These are phyloP conservation scores for Rhododendron vialii DNA, from an alignment of 148 eudicot species.

Conservation along the genomic window DNA sequence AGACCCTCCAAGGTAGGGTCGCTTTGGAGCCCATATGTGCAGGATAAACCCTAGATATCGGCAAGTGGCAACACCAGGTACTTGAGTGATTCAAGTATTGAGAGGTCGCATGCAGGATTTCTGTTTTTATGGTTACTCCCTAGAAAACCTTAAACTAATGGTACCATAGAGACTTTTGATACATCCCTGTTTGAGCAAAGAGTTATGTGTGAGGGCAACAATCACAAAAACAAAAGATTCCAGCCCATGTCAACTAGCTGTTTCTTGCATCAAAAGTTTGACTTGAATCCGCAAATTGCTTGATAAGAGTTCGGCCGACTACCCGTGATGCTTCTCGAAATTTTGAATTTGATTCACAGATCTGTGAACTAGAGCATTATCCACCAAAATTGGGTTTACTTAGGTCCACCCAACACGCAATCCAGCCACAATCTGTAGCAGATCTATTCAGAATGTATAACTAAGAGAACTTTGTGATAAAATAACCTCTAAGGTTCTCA, in stretches of 20 bases:
- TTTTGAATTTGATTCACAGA: background rate
- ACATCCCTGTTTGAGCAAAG: background rate
- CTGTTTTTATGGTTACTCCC: background rate
- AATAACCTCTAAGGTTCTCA: background rate
- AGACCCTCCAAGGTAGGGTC: background rate
- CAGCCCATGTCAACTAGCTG: background rate
- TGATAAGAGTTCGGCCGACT: background rate
- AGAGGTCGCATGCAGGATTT: background rate
- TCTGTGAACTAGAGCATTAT: background rate
- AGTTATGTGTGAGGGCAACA: background rate
- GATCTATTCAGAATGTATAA: no score
- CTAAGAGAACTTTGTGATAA: background rate
- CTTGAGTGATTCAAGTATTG: background rate
- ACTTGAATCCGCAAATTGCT: background rate
- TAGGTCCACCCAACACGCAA: background rate
- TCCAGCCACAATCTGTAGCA: background rate
- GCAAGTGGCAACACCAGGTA: background rate
- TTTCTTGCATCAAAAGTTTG: background rate
- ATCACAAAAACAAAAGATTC: background rate
- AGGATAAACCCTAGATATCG: background rate
- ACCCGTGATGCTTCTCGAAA: background rate
- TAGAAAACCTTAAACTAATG: background rate
- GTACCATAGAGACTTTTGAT: background rate
- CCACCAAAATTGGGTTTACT: background rate
- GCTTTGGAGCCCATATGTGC: background rate